Evolutionary conservation across 176 grass and related monocot species (phyloP), one percentile per base, ranked within the genome.

Genomic region (Thinopyrum elongatum): DNA sequence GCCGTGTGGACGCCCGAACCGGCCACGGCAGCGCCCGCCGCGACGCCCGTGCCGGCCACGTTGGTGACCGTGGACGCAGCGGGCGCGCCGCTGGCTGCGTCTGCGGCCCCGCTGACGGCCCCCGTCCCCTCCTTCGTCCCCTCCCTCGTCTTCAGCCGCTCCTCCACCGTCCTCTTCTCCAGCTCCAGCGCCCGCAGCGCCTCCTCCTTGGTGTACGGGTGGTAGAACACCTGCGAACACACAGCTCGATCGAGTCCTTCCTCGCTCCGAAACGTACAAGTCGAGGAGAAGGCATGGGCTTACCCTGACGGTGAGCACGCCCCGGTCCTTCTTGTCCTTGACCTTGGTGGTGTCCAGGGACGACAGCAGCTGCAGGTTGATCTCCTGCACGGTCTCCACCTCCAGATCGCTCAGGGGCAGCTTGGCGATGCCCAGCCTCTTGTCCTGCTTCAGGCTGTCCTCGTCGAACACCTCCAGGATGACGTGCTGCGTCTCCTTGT

Each of bases 251-350:
- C 22, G 65, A 74, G 7, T 34, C 14, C 13, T 33, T 29, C 57
- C 38, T 76, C 46, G 55, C 49, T 65, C 30, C 22, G 3, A 61
- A 64, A 72, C 47, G 29, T 12, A 29, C 7, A 10, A n/a, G 44
- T 12, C 27, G 60, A 74, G 31, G 26, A 15, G 7, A 76, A 3
- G 26, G 69, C 49, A 36, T 72, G 28, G 11, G 38, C 67, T 69
- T 78, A 89, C 97, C 97, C 96, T 99, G 74, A 96, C 65, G 31
- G 71, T 93, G 71, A 99, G 90, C 61, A 84, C 80, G 59, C 97
- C 90, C 51, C 97, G 87, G 80, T 99, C 97, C 88, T 96, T 96
- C 90, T 94, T 99, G 84, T 99, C 94, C 92, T 96, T 99, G 38
- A 96, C 92, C 90, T 99, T 99, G 70, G 93, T 90, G 35, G 94